Percentiles rank a stretch among this genome's conserved stretches.
phyloP scores from a whole-genome alignment of 176 grass and related monocot genomes.

The Triticum aestivum region IWGSC_CS_RefSeq_v2.1 NC_057803.1:594682990-594683489 shows the following conservation, averaged over 20 bases:
- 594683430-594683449: slow-evolving; percentile 99
- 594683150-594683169: background rate
- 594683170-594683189: background rate
- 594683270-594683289: slow-evolving; percentile 66
- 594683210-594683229: slow-evolving; percentile 56
- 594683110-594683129: slow-evolving; percentile 38
- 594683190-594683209: slow-evolving; percentile 26
- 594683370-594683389: slow-evolving; percentile 99
- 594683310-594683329: slow-evolving; percentile 10
- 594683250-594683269: slow-evolving; percentile 77
- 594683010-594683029: background rate
- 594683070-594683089: background rate
- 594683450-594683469: slow-evolving; percentile 69
- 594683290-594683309: slow-evolving; percentile 86
- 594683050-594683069: background rate
- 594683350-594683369: slow-evolving; percentile 98
- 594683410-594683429: slow-evolving; percentile 77
- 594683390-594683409: slow-evolving; percentile 99
- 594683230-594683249: slow-evolving; percentile 75
- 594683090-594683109: slow-evolving; percentile 37
- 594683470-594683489: slow-evolving; percentile 47
- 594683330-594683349: slow-evolving; percentile 63
- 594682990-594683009: background rate
- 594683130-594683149: background rate
- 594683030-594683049: background rate